Evolutionary conservation across 2,329 filamentous ascomycete species (phyloP).

Genomic region (Fusarium sp.): DNA sequence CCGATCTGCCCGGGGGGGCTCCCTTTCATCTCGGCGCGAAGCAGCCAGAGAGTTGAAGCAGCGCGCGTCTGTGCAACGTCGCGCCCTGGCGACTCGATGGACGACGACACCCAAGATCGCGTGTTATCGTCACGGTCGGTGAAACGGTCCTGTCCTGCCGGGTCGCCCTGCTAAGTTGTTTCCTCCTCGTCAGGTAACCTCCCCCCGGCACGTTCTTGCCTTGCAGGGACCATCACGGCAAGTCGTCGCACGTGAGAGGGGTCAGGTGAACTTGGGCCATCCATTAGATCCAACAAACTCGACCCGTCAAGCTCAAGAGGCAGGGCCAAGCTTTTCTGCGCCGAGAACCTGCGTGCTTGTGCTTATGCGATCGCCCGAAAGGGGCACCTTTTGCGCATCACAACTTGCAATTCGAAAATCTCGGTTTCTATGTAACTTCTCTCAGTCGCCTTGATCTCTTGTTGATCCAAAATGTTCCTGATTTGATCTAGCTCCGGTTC

Average conservation of each 20-base stretch:
- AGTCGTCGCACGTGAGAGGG: constrained; percentile 32
- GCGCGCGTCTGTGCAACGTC: constrained; percentile 20
- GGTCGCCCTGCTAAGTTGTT: constrained; percentile 8
- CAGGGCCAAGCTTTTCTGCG: constrained; percentile 1
- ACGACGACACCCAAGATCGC: neutral
- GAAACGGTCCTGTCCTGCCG: constrained; percentile 18
- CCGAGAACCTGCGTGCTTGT: neutral
- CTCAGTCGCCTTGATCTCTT: neutral
- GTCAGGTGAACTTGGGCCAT: constrained; percentile 21
- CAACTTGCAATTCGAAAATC: neutral
- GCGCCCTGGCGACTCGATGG: neutral
- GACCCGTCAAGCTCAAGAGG: neutral
- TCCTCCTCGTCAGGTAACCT: constrained; percentile 7
- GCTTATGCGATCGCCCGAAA: neutral
- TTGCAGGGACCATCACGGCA: neutral
- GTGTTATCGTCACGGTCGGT: constrained; percentile 26
- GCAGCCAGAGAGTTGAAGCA: neutral
- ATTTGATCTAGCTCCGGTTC: constrained; percentile 21
- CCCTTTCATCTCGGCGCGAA: neutral
- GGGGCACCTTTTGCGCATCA: neutral
- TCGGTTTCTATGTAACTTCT: neutral
- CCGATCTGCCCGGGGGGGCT: neutral
- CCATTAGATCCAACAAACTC: neutral
- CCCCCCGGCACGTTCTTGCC: neutral
- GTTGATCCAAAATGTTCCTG: constrained; percentile 15